Base-by-base conservation (phyloP, 768 basidiomycete genomes). In the Punctularia strigosozonata region DNA sequence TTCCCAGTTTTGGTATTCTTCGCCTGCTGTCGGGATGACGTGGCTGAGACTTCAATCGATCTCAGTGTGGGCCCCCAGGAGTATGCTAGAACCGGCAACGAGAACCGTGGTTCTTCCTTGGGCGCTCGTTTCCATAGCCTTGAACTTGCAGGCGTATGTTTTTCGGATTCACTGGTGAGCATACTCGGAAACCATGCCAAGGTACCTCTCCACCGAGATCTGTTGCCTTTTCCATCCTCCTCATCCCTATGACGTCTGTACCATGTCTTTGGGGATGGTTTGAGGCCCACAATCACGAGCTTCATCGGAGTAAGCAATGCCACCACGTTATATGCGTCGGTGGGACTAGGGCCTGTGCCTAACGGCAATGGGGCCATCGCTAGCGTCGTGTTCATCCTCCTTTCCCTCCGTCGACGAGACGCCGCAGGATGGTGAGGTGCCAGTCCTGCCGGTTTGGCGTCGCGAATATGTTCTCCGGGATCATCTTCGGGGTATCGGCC, bases 201-300 rank as follows among this genome's bases (percentile, higher is more conserved):
- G 8, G 73, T 60, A 0, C 87, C 89, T 42, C 68, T 72, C 58
- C 70, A 73, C 38, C 51, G 62, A 13, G 63, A 58, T 46, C 61
- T 64, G 41, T 58, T 54, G n/a, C 52, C 47, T 3, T 58, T 60
- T 6, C 64, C 65, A 39, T 71, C 71, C 19, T 68, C 63, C 6
- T 62, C 50, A 10, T 68, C 65, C 7, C 84, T 76, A 43, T 76
- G 63, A 38, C 66, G 72, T 51, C 86, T 80, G 51, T 84, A 82
- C 90, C 91, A 97, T 0, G 92, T 99, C 52, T 84, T 78, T 6
- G 95, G 87, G 0, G 76, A 71, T 3, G 95, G 95, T 49, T 88
- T 91, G 44, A 99, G 56, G 4, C 91, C 91, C 7, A 98, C 90
- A 25, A 98, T 73, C 10, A 99, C 85, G 3, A 98, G 65, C 54